Evolutionary conservation across 352 stramenopile species (phyloP), one percentile per base, ranked within the genome.

Genomic region (Phytopythium cucurbitacearum): DNA sequence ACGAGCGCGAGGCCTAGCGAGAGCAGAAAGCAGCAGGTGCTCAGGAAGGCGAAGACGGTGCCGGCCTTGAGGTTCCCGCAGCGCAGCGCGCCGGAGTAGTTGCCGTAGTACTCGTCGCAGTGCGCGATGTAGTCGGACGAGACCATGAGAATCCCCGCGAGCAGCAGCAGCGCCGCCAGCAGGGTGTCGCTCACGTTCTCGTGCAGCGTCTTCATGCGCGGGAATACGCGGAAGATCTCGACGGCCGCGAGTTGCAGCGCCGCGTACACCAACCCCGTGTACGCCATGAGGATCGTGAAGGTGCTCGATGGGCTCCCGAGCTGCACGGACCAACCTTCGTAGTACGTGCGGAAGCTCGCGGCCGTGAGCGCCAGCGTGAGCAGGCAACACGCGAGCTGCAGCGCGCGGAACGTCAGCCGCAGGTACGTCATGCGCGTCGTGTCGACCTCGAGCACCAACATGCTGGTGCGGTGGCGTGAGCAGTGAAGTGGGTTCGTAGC

Each of bases 331-430:
- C 45, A 51, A 2, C 33, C 34, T 6, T 13, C 40, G 45, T 51
- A 51, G 34, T 67, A 79, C 33, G 63, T 67, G 48, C 38, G 34
- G 58, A 82, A 82, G 12, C 62, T 63, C 0, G 57, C 65, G 36
- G 66, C 68, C 36, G 74, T 69, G 45, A 68, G 71, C 3, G 62
- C 34, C 42, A 89, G 58, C 40, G 78, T 67, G 42, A 87, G 40
- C 12, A 87, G 62, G 56, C 69, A 79, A 48, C 65, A 79, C 15
- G 80, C 8, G 57, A 87, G 71, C 64, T 91, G 73, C 5, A 73
- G n/a, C 38, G 33, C 73, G 50, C 73, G 72, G 4, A 75, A 48
- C 3, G 34, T 62, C 35, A 84, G 53, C 1, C 65, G 64, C 37
- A 63, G 7, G 43, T 77, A 77, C 36, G 63, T 55, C 21, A 28